Conservation (phyloP, 495 filamentous ascomycete genomes). For the Trichoderma erinaceum region DNA sequence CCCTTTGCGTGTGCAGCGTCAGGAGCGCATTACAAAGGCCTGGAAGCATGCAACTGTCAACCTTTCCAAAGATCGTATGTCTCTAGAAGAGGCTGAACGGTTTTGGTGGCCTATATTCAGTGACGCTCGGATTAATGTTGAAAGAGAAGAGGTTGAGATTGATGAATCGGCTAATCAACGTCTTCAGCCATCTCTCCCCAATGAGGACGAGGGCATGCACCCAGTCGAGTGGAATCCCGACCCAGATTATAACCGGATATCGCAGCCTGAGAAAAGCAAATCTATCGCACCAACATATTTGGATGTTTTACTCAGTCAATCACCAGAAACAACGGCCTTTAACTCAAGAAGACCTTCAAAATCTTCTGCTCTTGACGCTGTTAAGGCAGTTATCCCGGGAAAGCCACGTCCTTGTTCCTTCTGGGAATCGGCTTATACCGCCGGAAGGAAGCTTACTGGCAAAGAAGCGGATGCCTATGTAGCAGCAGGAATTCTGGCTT, state of each 20-base stretch:
- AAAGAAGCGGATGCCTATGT: not conserved
- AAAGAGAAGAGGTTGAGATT: not conserved
- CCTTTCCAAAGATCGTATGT: conserved; percentile 19
- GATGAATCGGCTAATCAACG: not conserved
- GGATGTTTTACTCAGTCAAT: not conserved
- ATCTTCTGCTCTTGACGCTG: not conserved
- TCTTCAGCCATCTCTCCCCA: conserved; percentile 14
- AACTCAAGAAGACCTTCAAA: not conserved
- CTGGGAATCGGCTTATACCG: not conserved
- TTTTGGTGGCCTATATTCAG: conserved; percentile 20
- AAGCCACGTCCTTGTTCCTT: not conserved
- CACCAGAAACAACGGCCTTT: not conserved
- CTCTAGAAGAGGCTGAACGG: conserved; percentile 14
- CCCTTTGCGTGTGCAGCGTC: not conserved
- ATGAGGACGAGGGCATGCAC: not conserved
- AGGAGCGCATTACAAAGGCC: not conserved
- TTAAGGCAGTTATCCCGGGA: not conserved
- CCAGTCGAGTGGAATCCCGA: conserved; percentile 24
- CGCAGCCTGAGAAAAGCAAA: not conserved
- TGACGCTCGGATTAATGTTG: not conserved
- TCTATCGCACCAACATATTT: not conserved
- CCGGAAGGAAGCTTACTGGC: not conserved
- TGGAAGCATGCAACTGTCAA: conserved; percentile 21
- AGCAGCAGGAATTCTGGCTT: not conserved
- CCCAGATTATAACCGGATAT: not conserved